Evolutionary conservation across 2,329 filamentous ascomycete genomes (phyloP).

Genomic region (Alternaria atra): DNA sequence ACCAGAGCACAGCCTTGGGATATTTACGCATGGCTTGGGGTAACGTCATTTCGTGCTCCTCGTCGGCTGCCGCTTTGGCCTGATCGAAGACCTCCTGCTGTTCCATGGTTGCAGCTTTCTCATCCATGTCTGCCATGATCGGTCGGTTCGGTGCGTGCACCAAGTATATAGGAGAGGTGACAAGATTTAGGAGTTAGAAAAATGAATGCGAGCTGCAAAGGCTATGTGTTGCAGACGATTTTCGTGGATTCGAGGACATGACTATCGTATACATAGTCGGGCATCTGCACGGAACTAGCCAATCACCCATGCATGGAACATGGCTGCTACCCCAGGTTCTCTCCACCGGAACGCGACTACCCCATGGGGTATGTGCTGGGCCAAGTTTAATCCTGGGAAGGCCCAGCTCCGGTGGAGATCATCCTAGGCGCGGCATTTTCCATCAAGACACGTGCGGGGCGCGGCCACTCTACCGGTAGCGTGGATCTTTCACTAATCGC

Average conservation of each 20-base stretch:
- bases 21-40: constrained; percentile 78
- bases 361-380: constrained; percentile 3
- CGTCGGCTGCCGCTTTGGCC: constrained; percentile 20
- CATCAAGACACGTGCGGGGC: constrained; percentile 1
- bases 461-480: background rate
- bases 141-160: background rate
- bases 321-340: constrained; percentile 2
- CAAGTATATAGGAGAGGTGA: background rate
- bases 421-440: background rate
- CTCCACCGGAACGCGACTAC: background rate
- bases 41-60: constrained; percentile 55
- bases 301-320: background rate
- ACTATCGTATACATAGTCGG: constrained; percentile 2
- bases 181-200: background rate
- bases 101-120: constrained; percentile 12
- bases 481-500: background rate
- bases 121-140: constrained; percentile 7
- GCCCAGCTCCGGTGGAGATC: background rate
- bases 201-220: background rate
- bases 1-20: constrained; percentile 83
- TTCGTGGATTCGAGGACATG: background rate
- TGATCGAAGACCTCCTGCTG: constrained; percentile 15
- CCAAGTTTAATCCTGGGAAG: background rate
- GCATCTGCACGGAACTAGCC: background rate
- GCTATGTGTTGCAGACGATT: background rate